A percentile compares a stretch with the other conserved stretches of the same genome.
phyloP scores from a whole-genome alignment of 2,329 filamentous ascomycete species.

The Scorias spongiosa region DNA sequence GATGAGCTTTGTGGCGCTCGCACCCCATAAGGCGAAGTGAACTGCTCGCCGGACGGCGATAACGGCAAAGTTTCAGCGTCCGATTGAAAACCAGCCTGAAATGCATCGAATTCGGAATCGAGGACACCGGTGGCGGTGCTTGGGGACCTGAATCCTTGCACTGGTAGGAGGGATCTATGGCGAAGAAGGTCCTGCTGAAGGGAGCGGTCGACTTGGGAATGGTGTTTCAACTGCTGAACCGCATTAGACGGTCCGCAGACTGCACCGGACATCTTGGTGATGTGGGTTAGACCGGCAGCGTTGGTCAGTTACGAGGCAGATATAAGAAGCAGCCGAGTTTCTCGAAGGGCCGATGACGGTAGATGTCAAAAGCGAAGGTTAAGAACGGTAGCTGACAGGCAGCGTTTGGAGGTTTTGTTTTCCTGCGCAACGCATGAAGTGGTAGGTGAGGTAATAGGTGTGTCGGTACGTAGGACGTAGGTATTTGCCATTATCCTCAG shows the following conservation, averaged over 20 bases:
- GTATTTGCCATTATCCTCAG: too few relatives aligned
- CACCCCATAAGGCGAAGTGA: too few relatives aligned
- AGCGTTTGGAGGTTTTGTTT: too few relatives aligned
- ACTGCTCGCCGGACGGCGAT: too few relatives aligned
- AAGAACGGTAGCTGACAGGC: too few relatives aligned
- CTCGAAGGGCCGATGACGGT: not conserved
- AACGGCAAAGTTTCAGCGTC: too few relatives aligned
- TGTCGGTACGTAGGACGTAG: too few relatives aligned
- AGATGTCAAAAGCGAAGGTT: too few relatives aligned
- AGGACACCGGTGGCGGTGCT: slow-evolving; percentile 39
- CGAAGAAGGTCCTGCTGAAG: slow-evolving; percentile 57
- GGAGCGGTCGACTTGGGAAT: slow-evolving; percentile 51
- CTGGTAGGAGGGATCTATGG: slow-evolving; percentile 29
- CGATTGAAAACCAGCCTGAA: slow-evolving; percentile 39
- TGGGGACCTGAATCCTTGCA: slow-evolving; percentile 47
- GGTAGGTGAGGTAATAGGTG: too few relatives aligned
- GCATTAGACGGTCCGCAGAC: slow-evolving; percentile 63
- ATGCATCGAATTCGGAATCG: slow-evolving; percentile 55
- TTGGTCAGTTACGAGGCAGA: not conserved
- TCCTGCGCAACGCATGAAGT: too few relatives aligned
- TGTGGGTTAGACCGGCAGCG: not conserved
- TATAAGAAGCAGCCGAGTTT: not conserved
- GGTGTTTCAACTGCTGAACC: slow-evolving; percentile 57
- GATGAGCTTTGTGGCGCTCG: slow-evolving; percentile 18
- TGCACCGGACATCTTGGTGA: slow-evolving; percentile 44